Base-by-base conservation (phyloP, 495 filamentous ascomycete species). In the Ramalina intermedia region DNA sequence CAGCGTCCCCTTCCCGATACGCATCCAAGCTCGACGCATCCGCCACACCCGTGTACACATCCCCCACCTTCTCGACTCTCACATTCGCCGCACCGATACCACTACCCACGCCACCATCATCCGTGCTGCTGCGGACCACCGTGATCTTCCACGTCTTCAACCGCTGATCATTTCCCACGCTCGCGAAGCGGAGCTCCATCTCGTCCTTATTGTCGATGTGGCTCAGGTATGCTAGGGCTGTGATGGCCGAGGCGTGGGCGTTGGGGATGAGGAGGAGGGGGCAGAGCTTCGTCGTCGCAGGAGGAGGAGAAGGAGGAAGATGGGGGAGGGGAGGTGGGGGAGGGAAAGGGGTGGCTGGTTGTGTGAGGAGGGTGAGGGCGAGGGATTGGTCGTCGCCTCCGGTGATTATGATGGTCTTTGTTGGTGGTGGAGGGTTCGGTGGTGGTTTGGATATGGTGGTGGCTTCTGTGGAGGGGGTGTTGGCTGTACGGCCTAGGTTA, bases 331-430 rank as follows among this genome's bases (percentile, higher is more conserved):
- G 3, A 82, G 0, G 72, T 74, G 0, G 94, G 56, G 3, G 81
- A 26, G n/a, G 49, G 45, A 18, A 42, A 48, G 13, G 29, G 26
- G 24, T 54, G 54, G 27, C 42, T 16, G 1, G 38, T 16, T 11
- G 38, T 16, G 45, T 53, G 35, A 54, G 24, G 21, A 44, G 64
- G 1, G 78, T 72, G 9, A 90, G 56, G 0, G 72, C 75, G 0
- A 94, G 56, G 3, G 82, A 80, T 54, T 88, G 87, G 56, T 94
- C 89, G 54, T 96, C 89, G 5, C 89, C 85, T 14, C 84, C 87
- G 0, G 84, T 82, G n/a, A 81, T 59, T 16, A 90, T 52, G 8
- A 90, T 33, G 26, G 67, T 71, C 1, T 56, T 48, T 0, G 48
- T 48, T 2, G 56, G 49, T 2, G 69, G 52, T 12, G 66, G 24